Evolutionary conservation across 2,329 filamentous ascomycete genomes (phyloP).

Genomic region (Penicillium occitanis): DNA sequence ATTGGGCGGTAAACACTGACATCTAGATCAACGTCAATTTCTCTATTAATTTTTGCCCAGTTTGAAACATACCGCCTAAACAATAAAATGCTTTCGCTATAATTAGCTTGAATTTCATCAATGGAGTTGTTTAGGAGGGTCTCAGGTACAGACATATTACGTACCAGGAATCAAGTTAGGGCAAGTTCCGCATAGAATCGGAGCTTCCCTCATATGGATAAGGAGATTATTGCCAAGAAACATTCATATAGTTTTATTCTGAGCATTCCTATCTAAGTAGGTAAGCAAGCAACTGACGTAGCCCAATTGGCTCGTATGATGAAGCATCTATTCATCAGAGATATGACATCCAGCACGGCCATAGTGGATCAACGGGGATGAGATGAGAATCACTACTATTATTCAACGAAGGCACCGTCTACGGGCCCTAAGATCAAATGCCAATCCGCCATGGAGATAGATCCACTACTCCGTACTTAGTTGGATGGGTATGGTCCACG

Average conservation of each 20-base stretch:
- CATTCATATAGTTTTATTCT: not conserved
- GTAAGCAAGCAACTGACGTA: not conserved
- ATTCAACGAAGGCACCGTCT: not conserved
- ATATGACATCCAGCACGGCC: not conserved
- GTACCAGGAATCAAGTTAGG: not conserved
- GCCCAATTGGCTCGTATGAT: not conserved
- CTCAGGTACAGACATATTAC: not conserved
- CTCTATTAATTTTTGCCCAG: not conserved
- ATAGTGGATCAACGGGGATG: not conserved
- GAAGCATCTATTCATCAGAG: not conserved
- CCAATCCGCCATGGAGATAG: not conserved
- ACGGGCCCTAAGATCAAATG: not conserved
- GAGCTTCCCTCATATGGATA: not conserved
- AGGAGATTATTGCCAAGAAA: not conserved
- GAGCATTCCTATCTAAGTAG: not conserved
- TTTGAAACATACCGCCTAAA: conserved; percentile 1
- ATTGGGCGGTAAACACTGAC: conserved; percentile 8
- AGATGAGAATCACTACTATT: not conserved
- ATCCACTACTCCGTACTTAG: not conserved
- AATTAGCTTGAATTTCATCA: not conserved
- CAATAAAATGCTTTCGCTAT: not conserved
- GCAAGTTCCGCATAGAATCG: not conserved
- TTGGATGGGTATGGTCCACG: conserved; percentile 4
- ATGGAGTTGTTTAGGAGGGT: not conserved
- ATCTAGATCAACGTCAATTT: not conserved